Percentiles rank a stretch among this genome's conserved stretches.
Conservation (phyloP, 176 grass and related monocot genomes). For the Tuctoria greenei region DNA sequence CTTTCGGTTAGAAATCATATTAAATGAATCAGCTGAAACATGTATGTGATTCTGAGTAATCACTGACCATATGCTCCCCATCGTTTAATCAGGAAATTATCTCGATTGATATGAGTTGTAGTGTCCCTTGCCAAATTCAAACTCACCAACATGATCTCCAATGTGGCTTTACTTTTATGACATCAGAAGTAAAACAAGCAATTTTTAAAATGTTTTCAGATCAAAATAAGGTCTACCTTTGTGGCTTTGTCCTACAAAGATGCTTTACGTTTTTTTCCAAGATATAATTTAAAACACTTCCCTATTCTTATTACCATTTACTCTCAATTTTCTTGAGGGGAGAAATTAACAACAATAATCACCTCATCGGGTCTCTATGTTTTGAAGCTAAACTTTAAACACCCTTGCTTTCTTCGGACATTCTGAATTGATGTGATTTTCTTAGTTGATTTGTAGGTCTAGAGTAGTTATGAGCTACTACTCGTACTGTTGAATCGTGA, state of each 20-base stretch:
- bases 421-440: slow-evolving; percentile 1
- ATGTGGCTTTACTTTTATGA: neutral
- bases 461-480: neutral
- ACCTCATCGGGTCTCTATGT: neutral
- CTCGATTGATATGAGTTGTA: neutral
- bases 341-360: neutral
- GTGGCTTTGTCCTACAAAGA: slow-evolving; percentile 2
- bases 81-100: neutral
- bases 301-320: neutral
- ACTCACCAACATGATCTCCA: neutral
- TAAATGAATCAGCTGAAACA: neutral
- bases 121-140: neutral
- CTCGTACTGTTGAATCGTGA: neutral
- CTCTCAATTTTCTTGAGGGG: neutral
- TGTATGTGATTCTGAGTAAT: neutral
- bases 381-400: slow-evolving; percentile 9
- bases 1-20: neutral
- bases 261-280: slow-evolving; percentile 1
- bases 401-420: neutral
- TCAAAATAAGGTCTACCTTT: neutral
- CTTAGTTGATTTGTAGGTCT: neutral
- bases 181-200: neutral
- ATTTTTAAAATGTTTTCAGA: neutral
- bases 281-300: neutral
- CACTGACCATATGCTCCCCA: neutral